phyloP scores from a whole-genome alignment of 208 protist species.

The Leptomonas seymouri region DNA sequence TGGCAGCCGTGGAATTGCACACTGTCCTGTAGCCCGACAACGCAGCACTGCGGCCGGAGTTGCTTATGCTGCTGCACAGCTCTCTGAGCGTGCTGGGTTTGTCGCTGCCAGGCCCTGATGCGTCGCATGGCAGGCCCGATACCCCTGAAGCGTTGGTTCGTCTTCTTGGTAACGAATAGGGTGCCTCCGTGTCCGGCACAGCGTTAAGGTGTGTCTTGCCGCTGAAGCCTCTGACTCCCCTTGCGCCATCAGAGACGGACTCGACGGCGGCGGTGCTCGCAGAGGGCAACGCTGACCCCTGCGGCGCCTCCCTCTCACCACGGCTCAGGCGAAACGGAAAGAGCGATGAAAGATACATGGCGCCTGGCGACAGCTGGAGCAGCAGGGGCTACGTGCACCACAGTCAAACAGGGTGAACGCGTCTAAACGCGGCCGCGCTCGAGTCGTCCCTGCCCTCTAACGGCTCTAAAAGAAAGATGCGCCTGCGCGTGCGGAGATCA shows the following conservation, averaged over 20 bases:
- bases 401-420: too few species aligned
- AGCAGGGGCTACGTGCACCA: too few species aligned
- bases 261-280: not conserved
- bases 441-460: too few species aligned
- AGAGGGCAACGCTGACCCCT: not conserved
- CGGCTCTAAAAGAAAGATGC: too few species aligned
- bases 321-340: not conserved
- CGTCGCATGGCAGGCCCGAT: not conserved
- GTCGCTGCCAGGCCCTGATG: not conserved
- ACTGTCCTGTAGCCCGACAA: not conserved
- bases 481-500: too few species aligned
- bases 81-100: slow-evolving; percentile 5
- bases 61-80: slow-evolving; percentile 8
- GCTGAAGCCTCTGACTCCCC: not conserved
- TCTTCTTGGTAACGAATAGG: not conserved
- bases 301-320: not conserved
- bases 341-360: not conserved
- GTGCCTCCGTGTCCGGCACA: not conserved
- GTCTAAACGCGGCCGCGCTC: too few species aligned
- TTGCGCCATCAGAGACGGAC: not conserved
- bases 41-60: slow-evolving; percentile 8
- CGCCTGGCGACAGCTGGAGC: too few species aligned
- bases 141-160: not conserved
- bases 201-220: not conserved
- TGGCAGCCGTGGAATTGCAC: slow-evolving; percentile 1